A percentile compares a stretch with the other conserved stretches of the same genome.
These are phyloP conservation scores for Aspergillus aculeatus DNA, from an alignment of 2,329 filamentous ascomycete species.

Conservation along the genomic window DNA sequence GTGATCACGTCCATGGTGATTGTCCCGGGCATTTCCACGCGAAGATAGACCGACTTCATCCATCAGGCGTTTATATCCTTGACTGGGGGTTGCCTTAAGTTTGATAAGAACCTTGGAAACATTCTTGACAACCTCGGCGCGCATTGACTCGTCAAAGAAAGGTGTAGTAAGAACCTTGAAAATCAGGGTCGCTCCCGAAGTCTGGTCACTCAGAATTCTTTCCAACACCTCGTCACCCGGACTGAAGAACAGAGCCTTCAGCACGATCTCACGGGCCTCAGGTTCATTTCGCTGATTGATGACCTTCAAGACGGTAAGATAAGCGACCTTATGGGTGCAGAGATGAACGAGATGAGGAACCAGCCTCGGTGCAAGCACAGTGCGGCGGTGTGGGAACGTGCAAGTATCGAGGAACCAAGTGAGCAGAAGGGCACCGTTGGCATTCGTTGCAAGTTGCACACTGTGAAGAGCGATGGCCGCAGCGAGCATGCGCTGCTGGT, in stretches of 20 bases:
- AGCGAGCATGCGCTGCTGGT: conserved; percentile 92
- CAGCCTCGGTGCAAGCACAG: conserved; percentile 85
- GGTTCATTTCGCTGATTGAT: conserved; percentile 96
- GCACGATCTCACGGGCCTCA: conserved; percentile 84
- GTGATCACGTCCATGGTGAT: conserved; percentile 41
- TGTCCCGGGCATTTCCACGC: conserved; percentile 40
- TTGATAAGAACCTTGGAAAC: conserved; percentile 84
- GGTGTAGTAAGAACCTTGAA: conserved; percentile 98
- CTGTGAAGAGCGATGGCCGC: conserved; percentile 95
- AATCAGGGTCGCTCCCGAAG: conserved; percentile 90
- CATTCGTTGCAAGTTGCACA: conserved; percentile 92
- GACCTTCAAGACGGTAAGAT: conserved; percentile 93
- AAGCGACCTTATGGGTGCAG: conserved; percentile 98
- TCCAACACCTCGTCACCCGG: conserved; percentile 82
- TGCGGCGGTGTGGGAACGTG: conserved; percentile 87
- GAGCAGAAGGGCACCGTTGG: conserved; percentile 87
- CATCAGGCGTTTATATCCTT: conserved; percentile 98
- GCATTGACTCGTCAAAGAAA: conserved; percentile 91
- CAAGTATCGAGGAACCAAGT: conserved; percentile 99
- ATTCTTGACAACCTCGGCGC: conserved; percentile 83
- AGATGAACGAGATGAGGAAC: conserved; percentile 91
- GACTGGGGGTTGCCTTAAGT: conserved; percentile 88
- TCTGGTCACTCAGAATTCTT: conserved; percentile 85
- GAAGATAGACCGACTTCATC: conserved; percentile 89
- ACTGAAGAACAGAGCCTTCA: conserved; percentile 90